Evolutionary conservation across 1,284 basidiomycete species (phyloP).

Genomic region (Sanghuangporus sanghuang): DNA sequence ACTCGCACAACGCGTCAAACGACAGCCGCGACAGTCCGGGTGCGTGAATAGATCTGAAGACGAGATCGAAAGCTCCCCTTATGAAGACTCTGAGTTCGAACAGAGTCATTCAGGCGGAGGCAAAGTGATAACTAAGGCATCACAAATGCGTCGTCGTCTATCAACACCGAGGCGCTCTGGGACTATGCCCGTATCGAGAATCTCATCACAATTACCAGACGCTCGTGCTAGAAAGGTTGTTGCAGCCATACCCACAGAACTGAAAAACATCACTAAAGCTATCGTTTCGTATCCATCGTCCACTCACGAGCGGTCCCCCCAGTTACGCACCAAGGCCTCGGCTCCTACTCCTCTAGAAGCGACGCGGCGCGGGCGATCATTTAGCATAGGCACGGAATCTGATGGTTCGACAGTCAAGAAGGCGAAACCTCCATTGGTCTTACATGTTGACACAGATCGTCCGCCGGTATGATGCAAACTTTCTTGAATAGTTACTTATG

Average conservation of each 20-base stretch:
- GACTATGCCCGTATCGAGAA: constrained; percentile 11
- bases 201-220: not conserved
- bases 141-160: constrained; percentile 4
- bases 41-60: constrained; percentile 8
- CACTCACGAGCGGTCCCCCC: constrained; percentile 3
- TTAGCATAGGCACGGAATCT: constrained; percentile 11
- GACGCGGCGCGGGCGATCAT: constrained; percentile 4
- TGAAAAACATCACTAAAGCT: constrained; percentile 13
- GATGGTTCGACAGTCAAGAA: constrained; percentile 9
- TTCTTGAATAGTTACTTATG: not conserved
- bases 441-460: constrained; percentile 11
- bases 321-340: constrained; percentile 11
- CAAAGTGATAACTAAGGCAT: not conserved
- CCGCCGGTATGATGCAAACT: constrained; percentile 4
- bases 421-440: not conserved
- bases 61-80: constrained; percentile 13
- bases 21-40: not conserved
- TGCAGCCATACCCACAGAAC: not conserved
- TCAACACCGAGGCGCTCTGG: constrained; percentile 15
- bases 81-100: constrained; percentile 17
- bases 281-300: not conserved
- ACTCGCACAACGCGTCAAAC: constrained; percentile 9
- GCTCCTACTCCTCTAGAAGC: constrained; percentile 11
- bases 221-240: not conserved
- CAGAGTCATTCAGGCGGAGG: constrained; percentile 4